A percentile compares a stretch with the other conserved stretches of the same genome.
These are phyloP conservation scores for Chlorella vulgaris DNA, from an alignment of 139 green algal species.

Conservation along the genomic window DNA sequence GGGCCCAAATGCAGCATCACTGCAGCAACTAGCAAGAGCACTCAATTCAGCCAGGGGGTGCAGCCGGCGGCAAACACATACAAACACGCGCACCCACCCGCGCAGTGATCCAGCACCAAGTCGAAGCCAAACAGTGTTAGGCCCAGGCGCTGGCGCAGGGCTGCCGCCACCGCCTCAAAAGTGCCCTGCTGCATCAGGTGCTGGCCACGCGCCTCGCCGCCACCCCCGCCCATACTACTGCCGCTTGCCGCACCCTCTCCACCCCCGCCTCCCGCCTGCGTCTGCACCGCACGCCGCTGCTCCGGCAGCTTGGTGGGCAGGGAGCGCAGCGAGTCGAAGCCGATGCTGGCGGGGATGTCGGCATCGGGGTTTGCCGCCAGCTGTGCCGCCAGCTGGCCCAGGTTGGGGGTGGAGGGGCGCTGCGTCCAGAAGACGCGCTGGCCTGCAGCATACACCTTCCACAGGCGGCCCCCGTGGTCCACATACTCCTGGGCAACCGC, in stretches of 20 bases:
- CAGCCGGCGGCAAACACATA: slow-evolving; percentile 16
- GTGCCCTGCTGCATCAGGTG: slow-evolving; percentile 30
- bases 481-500: slow-evolving; percentile 82
- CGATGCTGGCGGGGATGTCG: slow-evolving; percentile 40
- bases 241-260: neutral
- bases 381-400: slow-evolving; percentile 12
- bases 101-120: slow-evolving; percentile 50
- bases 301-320: slow-evolving; percentile 60
- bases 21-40: neutral
- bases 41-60: neutral
- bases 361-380: slow-evolving; percentile 7
- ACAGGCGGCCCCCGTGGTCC: slow-evolving; percentile 72
- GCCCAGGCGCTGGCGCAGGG: slow-evolving; percentile 52
- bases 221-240: neutral
- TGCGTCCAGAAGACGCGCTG: slow-evolving; percentile 62
- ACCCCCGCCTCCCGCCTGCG: too few species aligned
- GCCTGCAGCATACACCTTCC: slow-evolving; percentile 82
- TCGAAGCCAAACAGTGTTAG: slow-evolving; percentile 81
- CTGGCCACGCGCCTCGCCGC: neutral
- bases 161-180: slow-evolving; percentile 45
- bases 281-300: neutral
- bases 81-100: slow-evolving; percentile 51
- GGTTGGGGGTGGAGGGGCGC: slow-evolving; percentile 65
- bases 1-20: neutral
- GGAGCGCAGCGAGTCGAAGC: slow-evolving; percentile 70